Evolutionary conservation across 2,329 filamentous ascomycete genomes (phyloP).

Genomic region (Colletotrichum zoysiae): DNA sequence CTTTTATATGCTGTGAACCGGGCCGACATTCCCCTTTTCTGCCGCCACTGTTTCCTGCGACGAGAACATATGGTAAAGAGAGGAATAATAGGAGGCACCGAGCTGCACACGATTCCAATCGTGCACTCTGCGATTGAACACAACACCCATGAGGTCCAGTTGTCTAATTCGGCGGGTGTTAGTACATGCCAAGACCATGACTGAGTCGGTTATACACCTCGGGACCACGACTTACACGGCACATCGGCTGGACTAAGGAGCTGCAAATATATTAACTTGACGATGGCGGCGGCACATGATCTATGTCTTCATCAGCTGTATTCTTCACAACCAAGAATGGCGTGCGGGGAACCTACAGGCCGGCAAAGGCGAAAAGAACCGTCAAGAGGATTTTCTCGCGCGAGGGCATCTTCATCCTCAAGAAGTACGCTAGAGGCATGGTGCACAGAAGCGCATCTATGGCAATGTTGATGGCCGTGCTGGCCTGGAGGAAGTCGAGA

Average conservation of each 20-base stretch:
- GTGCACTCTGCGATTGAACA: constrained; percentile 51
- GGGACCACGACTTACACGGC: constrained; percentile 45
- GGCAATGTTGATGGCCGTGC: constrained; percentile 47
- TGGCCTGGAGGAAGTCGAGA: constrained; percentile 46
- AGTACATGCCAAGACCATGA: too few relatives aligned
- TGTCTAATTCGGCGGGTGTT: constrained; percentile 41
- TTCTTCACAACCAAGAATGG: neutral
- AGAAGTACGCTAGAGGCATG: constrained; percentile 48
- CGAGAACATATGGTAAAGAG: constrained; percentile 40
- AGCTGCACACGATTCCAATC: constrained; percentile 51
- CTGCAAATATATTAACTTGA: constrained; percentile 46
- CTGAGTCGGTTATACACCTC: too few relatives aligned
- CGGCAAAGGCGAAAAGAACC: constrained; percentile 47
- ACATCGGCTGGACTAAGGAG: constrained; percentile 46
- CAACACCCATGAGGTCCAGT: constrained; percentile 47
- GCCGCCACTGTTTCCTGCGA: neutral
- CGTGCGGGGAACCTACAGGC: constrained; percentile 48
- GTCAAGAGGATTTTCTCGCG: constrained; percentile 47
- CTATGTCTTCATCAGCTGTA: constrained; percentile 35
- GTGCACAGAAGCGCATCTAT: constrained; percentile 49
- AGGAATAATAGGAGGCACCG: constrained; percentile 49
- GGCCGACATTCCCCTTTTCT: neutral
- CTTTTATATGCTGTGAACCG: neutral
- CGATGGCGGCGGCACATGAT: constrained; percentile 46
- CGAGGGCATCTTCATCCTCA: constrained; percentile 46